Base-by-base conservation (phyloP, 805 yeast species). In the Sugiyamaella chiloensis region DNA sequence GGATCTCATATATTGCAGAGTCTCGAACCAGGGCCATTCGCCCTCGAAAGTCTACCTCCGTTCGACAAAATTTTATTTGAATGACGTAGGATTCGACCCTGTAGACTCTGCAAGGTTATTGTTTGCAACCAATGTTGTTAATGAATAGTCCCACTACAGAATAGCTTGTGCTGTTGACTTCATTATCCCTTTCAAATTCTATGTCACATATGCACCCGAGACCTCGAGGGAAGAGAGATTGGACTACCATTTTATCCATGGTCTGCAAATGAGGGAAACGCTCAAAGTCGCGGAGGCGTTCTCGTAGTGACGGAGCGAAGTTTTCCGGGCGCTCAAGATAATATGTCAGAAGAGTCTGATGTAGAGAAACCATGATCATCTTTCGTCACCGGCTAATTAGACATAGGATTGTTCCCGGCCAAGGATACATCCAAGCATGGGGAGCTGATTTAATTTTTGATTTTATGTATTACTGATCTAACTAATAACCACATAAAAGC, bases 181-280 rank as follows among this genome's bases (percentile, higher is more conserved):
- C 41, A 49, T 49, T 40, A 51, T 48, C 46, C 32, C 52, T 9
- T 49, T 49, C 46, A 51, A 51, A 39, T 51, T 51, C 34, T 51
- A 51, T 42, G 54, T 48, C 31, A 51, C 52, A 6, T 51, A 42
- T 30, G 54, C 54, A 5, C 54, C 19, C 26, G 54, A 14, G 54
- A 51, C 40, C 21, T 30, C 12, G 52, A 51, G 26, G 54, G 54
- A 4, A 39, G 36, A 32, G 26, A 40, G 20, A 51, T 48, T 49
- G 54, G 54, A 12, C 43, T 51, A 16, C 54, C 54, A 20, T 44
- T 51, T 16, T 51, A 17, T 35, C 54, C 54, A n/a, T 51, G 52
- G 52, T 51, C 48, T 26, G 19, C 50, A 12, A 36, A 27, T 14
- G 41, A 34, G 5, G 54, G 54, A n/a, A 6, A 21, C 16, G 54